Base-by-base conservation (phyloP, 768 basidiomycete genomes). In the Termitomyces bulborhizus region DNA sequence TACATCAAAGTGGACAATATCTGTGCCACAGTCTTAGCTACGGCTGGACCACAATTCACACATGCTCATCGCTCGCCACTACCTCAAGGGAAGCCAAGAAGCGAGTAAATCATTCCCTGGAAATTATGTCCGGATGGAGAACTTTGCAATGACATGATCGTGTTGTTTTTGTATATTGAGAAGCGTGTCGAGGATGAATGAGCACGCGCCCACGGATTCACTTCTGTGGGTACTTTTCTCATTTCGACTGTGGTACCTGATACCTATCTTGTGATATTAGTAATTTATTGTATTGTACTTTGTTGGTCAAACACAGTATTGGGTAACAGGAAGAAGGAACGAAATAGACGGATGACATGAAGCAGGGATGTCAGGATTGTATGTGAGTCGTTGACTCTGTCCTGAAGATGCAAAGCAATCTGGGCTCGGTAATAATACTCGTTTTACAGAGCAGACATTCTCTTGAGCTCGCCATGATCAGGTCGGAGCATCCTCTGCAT, bases 401-500 rank as follows among this genome's bases (percentile, higher is more conserved):
- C 29, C 3, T 66, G 76, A 94, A 55, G 55, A 95, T 93, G 52
- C 92, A 79, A 51, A 95, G 73, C 48, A 95, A 72, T 39, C 92
- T 76, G 26, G 82, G 81, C 66, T 91, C 89, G 0, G 90, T 93
- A 42, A 94, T 84, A 46, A 94, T 93, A 48, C 91, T 77, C 13
- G 91, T 95, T 52, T 94, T 77, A 67, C 94, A 97, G 3, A 97
- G 75, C 0, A 94, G 94, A 63, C 94, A 97, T 69, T 96, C 93
- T 57, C 84, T 80, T 18, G 90, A 85, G 56, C 87, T 85, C 18
- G 74, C 66, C 84, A 93, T 86, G 62, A 93, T 74, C 27, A 89
- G 73, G 39, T 93, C 90, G 7, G 91, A 87, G 65, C 91, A 92
- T 13, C 64, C 71, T 60, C 85, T 78, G 59, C 91, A 93, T 82